phyloP scores from a whole-genome alignment of 306 rosid species.

The Purshia tridentata region DNA sequence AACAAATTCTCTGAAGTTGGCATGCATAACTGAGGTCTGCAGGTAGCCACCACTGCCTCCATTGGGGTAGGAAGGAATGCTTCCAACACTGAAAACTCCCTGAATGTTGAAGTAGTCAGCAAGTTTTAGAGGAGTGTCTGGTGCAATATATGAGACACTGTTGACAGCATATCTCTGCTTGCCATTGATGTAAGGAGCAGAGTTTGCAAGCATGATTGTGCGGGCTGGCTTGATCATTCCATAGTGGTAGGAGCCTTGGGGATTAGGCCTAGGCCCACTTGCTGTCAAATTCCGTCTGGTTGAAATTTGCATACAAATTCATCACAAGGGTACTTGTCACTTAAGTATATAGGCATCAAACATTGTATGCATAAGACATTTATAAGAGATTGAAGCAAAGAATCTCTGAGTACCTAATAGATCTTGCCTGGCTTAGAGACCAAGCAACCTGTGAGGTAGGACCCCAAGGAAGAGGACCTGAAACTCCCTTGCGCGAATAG shows the following conservation, averaged over 20 bases:
- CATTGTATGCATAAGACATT: no score
- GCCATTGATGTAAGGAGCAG: conserved; percentile 80
- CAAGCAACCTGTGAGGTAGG: conserved; percentile 66
- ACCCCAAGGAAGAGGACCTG: conserved; percentile 78
- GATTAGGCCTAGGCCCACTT: conserved; percentile 97
- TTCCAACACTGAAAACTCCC: conserved; percentile 78
- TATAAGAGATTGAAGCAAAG: not conserved
- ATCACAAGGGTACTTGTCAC: no score
- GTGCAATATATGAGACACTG: conserved; percentile 60
- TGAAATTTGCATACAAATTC: not conserved
- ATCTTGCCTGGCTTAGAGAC: conserved; percentile 77
- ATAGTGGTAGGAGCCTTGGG: conserved; percentile 95
- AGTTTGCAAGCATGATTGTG: conserved; percentile 80
- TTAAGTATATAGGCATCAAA: no score
- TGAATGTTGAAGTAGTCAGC: conserved; percentile 81
- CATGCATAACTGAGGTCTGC: conserved; percentile 83
- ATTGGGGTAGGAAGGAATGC: conserved; percentile 60
- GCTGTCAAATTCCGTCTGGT: conserved; percentile 86
- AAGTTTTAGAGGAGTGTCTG: conserved; percentile 86
- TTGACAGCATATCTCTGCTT: conserved; percentile 94
- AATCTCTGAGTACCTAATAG: conserved; percentile 55
- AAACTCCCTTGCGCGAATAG: conserved; percentile 64
- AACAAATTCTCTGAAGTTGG: conserved; percentile 71
- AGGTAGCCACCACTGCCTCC: conserved; percentile 67
- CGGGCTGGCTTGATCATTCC: conserved; percentile 73